Percentiles rank a stretch among this genome's conserved stretches.
phyloP scores from a whole-genome alignment of 2,329 filamentous ascomycete species.

The Camptophora hylomeconis region DNA sequence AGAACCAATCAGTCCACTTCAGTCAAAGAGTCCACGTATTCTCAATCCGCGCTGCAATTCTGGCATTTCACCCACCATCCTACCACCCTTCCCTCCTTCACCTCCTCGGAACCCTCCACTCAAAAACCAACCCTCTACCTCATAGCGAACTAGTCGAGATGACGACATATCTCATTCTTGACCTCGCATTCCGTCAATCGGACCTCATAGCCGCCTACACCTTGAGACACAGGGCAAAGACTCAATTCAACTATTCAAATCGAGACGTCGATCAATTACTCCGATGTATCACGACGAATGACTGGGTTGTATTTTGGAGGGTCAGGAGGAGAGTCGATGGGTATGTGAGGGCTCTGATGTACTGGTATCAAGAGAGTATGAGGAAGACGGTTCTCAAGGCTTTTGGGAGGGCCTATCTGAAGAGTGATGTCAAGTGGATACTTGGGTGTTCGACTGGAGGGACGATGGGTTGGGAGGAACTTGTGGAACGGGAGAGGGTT shows the following conservation, averaged over 20 bases:
- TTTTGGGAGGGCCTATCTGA: constrained; percentile 69
- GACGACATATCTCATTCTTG: constrained; percentile 67
- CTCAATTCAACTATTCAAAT: constrained; percentile 48
- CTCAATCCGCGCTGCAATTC: constrained; percentile 70
- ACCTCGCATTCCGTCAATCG: constrained; percentile 72
- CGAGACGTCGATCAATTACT: constrained; percentile 57
- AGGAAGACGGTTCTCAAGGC: constrained; percentile 71
- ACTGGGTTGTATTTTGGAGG: constrained; percentile 69
- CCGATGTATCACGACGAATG: constrained; percentile 59
- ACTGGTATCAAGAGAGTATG: constrained; percentile 65
- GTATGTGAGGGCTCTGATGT: constrained; percentile 65
- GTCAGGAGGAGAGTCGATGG: constrained; percentile 63
- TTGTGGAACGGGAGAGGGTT: constrained; percentile 57
- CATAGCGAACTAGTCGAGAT: constrained; percentile 66
- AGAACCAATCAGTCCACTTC: too few species aligned
- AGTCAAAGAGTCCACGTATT: constrained; percentile 85
- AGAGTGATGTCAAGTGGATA: constrained; percentile 58
- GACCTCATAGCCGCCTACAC: constrained; percentile 62
- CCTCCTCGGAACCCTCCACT: constrained; percentile 59
- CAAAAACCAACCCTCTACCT: constrained; percentile 50
- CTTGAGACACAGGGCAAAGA: constrained; percentile 38
- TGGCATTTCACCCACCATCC: constrained; percentile 70
- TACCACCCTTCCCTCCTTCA: constrained; percentile 81
- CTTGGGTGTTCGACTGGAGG: constrained; percentile 40
- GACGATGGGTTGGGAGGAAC: constrained; percentile 50